Evolutionary conservation across 2,329 filamentous ascomycete genomes (phyloP), one percentile per base, ranked within the genome.

Genomic region (Ploettnerulaceae sp.): DNA sequence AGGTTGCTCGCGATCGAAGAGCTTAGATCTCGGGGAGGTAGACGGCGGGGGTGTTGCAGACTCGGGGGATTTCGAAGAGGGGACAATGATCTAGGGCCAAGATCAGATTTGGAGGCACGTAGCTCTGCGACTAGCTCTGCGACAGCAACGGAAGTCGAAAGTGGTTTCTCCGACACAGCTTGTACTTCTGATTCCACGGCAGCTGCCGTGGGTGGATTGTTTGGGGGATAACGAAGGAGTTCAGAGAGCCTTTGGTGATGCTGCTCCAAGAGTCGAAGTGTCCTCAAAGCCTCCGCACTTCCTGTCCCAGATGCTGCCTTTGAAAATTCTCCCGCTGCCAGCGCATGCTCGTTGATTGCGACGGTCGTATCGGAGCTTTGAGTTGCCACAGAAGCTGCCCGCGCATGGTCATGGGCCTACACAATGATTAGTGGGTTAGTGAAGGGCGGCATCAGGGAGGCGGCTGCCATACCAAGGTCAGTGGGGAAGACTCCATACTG

Each of bases 1-100:
- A 95, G 70, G 60, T 94, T 94, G 67, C 81, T 95, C 20, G 88
- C 89, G 51, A 95, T 94, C 1, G 89, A 94, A 1, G 88, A 88
- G 2, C 83, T 80, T 48, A 84, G 71, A 48, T 90, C 84, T 47
- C 88, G 80, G 20, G 79, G 72, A 2, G 64, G 79, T 63, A 70
- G 57, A 46, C 76, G 57, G 31, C 61, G 54, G 6, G 61, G 58
- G 21, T 59, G 59, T 34, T 53, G 54, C 11, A 61, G 50, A 31
- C 54, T 55, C 8, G 61, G 53, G n/a, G 52, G 52, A 21, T 48
- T 54, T 52, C 58, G 53, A 6, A 55, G 51, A 32, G 60, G 54
- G 14, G 60, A 58, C 3, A 55, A 57, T 14, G 60, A 54, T 7
- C 52, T 53, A 35, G 57, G 47, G n/a, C 55, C 56, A 36, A 60